phyloP scores from a whole-genome alignment of 805 yeast genomes.

The Nematodospora valgi region DNA sequence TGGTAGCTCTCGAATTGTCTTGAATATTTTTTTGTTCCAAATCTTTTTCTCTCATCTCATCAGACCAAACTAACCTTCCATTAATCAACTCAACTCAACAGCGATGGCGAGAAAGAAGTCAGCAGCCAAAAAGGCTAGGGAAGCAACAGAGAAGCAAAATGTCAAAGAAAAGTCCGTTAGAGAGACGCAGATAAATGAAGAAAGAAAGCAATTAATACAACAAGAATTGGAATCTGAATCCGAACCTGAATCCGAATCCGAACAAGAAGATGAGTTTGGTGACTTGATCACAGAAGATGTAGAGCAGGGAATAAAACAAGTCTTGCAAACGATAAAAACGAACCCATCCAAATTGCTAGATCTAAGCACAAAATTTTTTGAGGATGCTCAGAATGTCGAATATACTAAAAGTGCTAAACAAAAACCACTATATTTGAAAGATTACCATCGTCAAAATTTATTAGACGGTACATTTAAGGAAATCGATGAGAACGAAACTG shows the following conservation, averaged over 20 bases:
- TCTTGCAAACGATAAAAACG: conserved; percentile 63
- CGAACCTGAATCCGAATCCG: conserved; percentile 28
- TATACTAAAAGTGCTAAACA: conserved; percentile 19
- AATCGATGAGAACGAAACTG: conserved; percentile 45
- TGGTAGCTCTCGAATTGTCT: too few species aligned
- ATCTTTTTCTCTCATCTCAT: conserved; percentile 2
- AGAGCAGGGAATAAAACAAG: conserved; percentile 72
- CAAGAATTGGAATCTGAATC: conserved; percentile 22
- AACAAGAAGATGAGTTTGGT: conserved; percentile 90
- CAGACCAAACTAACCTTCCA: neutral
- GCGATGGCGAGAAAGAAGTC: conserved; percentile 88
- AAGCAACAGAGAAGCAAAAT: conserved; percentile 31
- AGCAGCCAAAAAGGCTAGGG: conserved; percentile 67
- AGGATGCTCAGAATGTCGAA: conserved; percentile 47
- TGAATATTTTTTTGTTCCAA: neutral
- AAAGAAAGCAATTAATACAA: conserved; percentile 6
- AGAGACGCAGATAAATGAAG: neutral
- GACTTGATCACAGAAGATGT: conserved; percentile 83
- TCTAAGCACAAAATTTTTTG: conserved; percentile 70
- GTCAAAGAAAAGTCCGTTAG: neutral
- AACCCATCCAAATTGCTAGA: conserved; percentile 68
- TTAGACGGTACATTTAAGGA: conserved; percentile 61
- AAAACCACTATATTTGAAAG: conserved; percentile 81
- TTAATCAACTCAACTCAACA: neutral
- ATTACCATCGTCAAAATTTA: conserved; percentile 83